These are phyloP conservation scores for Silene noctiflora DNA, from an alignment of 179 eudicot species.

Conservation along the genomic window DNA sequence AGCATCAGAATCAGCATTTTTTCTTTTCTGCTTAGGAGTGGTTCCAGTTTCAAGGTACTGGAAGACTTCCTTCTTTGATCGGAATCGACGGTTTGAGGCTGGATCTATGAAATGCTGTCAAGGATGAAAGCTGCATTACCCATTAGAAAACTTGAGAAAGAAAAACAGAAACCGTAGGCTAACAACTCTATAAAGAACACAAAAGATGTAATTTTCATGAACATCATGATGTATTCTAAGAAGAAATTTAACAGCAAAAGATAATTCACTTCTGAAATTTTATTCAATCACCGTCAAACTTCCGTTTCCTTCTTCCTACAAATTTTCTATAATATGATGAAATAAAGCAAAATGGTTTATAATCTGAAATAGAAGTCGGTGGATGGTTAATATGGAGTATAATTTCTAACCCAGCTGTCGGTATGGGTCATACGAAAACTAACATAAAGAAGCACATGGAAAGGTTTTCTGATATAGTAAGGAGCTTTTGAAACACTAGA, in stretches of 20 bases:
- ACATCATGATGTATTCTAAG: not conserved
- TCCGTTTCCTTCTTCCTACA: not conserved
- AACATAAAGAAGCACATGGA: too few species aligned
- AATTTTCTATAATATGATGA: too few species aligned
- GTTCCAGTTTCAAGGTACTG: constrained; percentile 37
- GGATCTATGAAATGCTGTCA: constrained; percentile 47
- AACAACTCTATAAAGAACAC: not conserved
- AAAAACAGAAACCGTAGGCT: not conserved
- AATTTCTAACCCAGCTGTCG: too few species aligned
- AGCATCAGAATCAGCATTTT: constrained; percentile 31
- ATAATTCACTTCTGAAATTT: not conserved
- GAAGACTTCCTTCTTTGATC: constrained; percentile 55
- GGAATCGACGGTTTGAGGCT: constrained; percentile 30
- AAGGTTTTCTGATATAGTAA: too few species aligned
- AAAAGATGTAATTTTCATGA: not conserved
- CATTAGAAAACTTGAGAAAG: not conserved
- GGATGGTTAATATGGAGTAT: too few species aligned
- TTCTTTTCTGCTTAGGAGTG: constrained; percentile 24
- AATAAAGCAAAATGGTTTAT: too few species aligned
- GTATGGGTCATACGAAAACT: too few species aligned
- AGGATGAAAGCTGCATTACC: not conserved
- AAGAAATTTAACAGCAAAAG: not conserved
- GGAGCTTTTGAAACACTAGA: too few species aligned
- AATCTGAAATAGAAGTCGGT: too few species aligned
- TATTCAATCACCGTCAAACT: not conserved